A percentile compares a stretch with the other conserved stretches of the same genome.
Evolutionary conservation across 495 filamentous ascomycete species (phyloP).

Genomic region (Aspergillus sparsus): DNA sequence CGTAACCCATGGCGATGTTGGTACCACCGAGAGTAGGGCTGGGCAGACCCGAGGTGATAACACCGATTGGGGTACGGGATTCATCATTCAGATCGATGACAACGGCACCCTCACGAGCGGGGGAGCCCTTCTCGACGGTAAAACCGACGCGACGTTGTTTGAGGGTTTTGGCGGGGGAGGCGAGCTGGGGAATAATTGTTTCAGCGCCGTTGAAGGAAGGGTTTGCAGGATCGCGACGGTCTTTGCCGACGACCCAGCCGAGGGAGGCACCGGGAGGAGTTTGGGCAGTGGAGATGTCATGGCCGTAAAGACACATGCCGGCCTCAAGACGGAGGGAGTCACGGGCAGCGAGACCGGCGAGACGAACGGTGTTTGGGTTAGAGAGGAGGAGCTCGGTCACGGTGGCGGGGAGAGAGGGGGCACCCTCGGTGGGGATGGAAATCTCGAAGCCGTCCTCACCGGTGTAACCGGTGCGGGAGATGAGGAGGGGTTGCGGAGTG

Average conservation of each 20-base stretch:
- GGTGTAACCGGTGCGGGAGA: slow-evolving; percentile 90
- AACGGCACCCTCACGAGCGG: slow-evolving; percentile 84
- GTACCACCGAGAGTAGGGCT: slow-evolving; percentile 77
- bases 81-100: slow-evolving; percentile 64
- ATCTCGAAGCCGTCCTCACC: slow-evolving; percentile 99
- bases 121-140: slow-evolving; percentile 76
- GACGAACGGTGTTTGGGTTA: slow-evolving; percentile 61
- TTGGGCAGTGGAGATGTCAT: slow-evolving; percentile 86
- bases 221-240: slow-evolving; percentile 57
- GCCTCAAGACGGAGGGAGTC: slow-evolving; percentile 93
- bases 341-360: slow-evolving; percentile 86
- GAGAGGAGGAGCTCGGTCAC: slow-evolving; percentile 66
- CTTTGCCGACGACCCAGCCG: slow-evolving; percentile 81
- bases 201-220: slow-evolving; percentile 75
- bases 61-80: slow-evolving; percentile 56
- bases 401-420: slow-evolving; percentile 38
- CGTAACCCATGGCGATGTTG: slow-evolving; percentile 97
- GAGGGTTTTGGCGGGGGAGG: slow-evolving; percentile 64
- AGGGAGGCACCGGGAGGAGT: slow-evolving; percentile 85
- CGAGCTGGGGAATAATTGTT: slow-evolving; percentile 70
- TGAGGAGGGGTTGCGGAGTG: slow-evolving; percentile 59
- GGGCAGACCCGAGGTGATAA: slow-evolving; percentile 88
- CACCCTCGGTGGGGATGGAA: slow-evolving; percentile 62
- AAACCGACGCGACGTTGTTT: slow-evolving; percentile 75
- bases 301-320: slow-evolving; percentile 98